Base-by-base conservation (phyloP, 2,329 filamentous ascomycete species). In the Pyrenophora teres region DNA sequence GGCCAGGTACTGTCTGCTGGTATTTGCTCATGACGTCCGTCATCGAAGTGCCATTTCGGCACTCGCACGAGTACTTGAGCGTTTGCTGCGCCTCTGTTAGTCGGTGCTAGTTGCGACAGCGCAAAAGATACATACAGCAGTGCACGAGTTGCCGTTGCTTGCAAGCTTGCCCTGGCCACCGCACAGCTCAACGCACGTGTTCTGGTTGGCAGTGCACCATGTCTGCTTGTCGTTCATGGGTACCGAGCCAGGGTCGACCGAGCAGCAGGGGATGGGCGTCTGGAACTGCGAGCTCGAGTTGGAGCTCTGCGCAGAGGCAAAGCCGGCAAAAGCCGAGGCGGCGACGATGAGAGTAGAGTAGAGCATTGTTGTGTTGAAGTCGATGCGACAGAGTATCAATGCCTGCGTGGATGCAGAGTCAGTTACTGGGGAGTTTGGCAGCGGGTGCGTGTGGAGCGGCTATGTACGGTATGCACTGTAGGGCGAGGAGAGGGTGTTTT, bases 101-200 rank as follows among this genome's bases (percentile, higher is more conserved):
- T 50, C 39, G n/a, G 7, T 13, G 8, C 6, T 8, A 4, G 6
- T 16, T 18, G 25, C 2, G 12, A 15, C 2, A 25, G 4, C 15
- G 13, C 12, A 5, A 3, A 3, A 25, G 9, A 8, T n/a, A 74
- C 82, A 69, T 79, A 88, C 85, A 31, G 74, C 38, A 56, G 83
- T 77, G 69, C 86, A 88, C 41, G 65, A 71, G 76, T 87, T 87
- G 57, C 63, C 55, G 67, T 72, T 59, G 77, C 73, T 57, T 30
- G 64, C 66, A n/a, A 72, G 57, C 15, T 67, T 65, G 56, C 79
- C 69, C 46, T 63, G 63, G 51, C 68, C 78, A 56, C 78, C 78
- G 74, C 86, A 88, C 57, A 87, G 78, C 51, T 78, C 68, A 13
- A 81, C 82, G 75, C 86, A 88, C 38, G 79, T 80, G 72, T 84